Percentiles rank a stretch among this genome's conserved stretches.
These are phyloP conservation scores for Alternaria angustiovoidea DNA, from an alignment of 2,329 filamentous ascomycete genomes.

Conservation along the genomic window DNA sequence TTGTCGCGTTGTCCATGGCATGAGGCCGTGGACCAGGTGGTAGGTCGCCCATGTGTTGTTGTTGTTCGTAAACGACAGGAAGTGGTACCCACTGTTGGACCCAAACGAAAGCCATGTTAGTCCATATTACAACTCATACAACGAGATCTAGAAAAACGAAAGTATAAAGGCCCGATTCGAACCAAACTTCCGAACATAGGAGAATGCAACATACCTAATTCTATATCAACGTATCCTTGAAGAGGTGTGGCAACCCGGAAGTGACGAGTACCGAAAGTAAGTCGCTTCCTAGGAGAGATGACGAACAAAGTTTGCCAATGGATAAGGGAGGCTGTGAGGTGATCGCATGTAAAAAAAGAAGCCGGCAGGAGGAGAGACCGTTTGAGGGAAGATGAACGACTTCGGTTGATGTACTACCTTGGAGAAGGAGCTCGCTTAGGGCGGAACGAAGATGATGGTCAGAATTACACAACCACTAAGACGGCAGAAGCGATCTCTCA, in stretches of 20 bases:
- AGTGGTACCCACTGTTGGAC: constrained; percentile 55
- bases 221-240: constrained; percentile 42
- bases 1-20: constrained; percentile 40
- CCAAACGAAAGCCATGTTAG: constrained; percentile 55
- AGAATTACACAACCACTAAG: constrained; percentile 47
- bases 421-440: constrained; percentile 48
- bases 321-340: constrained; percentile 37
- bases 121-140: constrained; percentile 41
- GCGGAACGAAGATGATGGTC: constrained; percentile 49
- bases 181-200: constrained; percentile 13
- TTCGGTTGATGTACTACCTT: constrained; percentile 39
- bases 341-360: constrained; percentile 50
- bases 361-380: constrained; percentile 33
- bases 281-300: constrained; percentile 29
- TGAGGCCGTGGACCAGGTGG: constrained; percentile 42
- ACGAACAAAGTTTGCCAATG: constrained; percentile 43
- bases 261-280: constrained; percentile 36
- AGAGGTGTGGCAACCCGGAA: constrained; percentile 46
- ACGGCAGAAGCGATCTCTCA: constrained; percentile 34
- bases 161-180: constrained; percentile 24
- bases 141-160: constrained; percentile 29
- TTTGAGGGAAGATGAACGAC: constrained; percentile 47
- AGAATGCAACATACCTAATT: constrained; percentile 44
- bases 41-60: constrained; percentile 51
- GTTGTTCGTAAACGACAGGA: constrained; percentile 47